Base-by-base conservation (phyloP, 768 basidiomycete species). In the Leccinum uliginosum region DNA sequence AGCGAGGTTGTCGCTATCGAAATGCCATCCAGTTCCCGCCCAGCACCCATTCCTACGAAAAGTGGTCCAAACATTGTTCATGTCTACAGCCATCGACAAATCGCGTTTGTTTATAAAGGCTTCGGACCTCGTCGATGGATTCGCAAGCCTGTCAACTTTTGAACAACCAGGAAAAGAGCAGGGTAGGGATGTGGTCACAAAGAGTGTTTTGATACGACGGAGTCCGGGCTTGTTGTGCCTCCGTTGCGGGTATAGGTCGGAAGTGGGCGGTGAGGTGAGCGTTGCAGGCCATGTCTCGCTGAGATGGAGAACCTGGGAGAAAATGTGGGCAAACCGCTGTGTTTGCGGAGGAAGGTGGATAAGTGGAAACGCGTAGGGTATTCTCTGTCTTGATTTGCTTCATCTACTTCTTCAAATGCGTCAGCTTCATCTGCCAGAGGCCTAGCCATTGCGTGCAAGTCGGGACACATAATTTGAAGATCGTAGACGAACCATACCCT, bases 281-380 rank as follows among this genome's bases (percentile, higher is more conserved):
- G 50, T 58, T 50, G 62, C 69, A 23, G 66, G 70, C 15, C 73
- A 73, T 50, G 59, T 68, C n/a, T 78, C 73, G 55, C 76, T 65
- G 27, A 66, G 68, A 40, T 80, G 89, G 89, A 75, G 70, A 50
- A 72, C 77, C 19, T 92, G 87, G 86, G 83, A 86, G 70, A 82
- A 72, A 59, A 76, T 75, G 62, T 90, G 84, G 85, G 68, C 67
- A 30, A 67, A 64, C 23, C 77, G 77, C 24, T 92, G 89, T 68
- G 75, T 91, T 19, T 92, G 89, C 71, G 87, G 86, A 26, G 89
- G 89, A 10, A 63, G 70, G 10, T 91, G 89, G 89, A 60, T 63
- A 40, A 63, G 26, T 26, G 65, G 62, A 30, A 60, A 61, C 19
- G 4, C 44, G 15, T 71, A 56, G 51, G 27, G n/a, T 12, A 6